Evolutionary conservation across 225 moss, liverwort and hornwort species (phyloP).

Genomic region (Takakia lepidozioides): DNA sequence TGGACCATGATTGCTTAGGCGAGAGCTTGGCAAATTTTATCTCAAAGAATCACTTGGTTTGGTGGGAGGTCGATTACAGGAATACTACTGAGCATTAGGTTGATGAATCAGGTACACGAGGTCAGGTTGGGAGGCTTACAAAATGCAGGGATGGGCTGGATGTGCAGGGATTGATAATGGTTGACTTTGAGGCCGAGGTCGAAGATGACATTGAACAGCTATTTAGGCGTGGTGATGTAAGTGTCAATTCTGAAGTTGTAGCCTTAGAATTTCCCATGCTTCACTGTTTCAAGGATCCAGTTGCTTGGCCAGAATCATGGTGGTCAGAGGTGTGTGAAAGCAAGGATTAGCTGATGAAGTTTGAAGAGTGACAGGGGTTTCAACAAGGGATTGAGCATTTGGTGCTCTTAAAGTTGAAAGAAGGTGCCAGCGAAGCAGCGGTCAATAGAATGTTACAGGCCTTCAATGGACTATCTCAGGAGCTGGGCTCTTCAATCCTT

Average conservation of each 20-base stretch:
- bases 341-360: conserved; percentile 5
- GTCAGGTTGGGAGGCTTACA: no score
- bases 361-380: conserved; percentile 61
- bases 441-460: conserved; percentile 50
- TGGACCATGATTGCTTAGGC: no score
- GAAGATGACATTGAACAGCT: conserved; percentile 76
- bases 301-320: background rate
- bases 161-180: conserved; percentile 39
- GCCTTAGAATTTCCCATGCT: no score
- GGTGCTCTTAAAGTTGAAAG: conserved; percentile 62
- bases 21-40: no score
- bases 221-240: conserved; percentile 89
- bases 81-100: no score
- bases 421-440: conserved; percentile 47
- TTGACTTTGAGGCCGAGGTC: conserved; percentile 82
- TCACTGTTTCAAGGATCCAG: no score
- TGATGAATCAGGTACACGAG: background rate
- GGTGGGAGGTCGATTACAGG: no score
- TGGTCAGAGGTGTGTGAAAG: background rate
- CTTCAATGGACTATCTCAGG: conserved; percentile 46
- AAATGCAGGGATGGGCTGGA: no score
- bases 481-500: conserved; percentile 52
- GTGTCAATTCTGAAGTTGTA: no score
- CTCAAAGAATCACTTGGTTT: no score
- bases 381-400: conserved; percentile 88